Conservation (phyloP, 139 green algal species). For the Pseudopediastrum boryanum region DNA sequence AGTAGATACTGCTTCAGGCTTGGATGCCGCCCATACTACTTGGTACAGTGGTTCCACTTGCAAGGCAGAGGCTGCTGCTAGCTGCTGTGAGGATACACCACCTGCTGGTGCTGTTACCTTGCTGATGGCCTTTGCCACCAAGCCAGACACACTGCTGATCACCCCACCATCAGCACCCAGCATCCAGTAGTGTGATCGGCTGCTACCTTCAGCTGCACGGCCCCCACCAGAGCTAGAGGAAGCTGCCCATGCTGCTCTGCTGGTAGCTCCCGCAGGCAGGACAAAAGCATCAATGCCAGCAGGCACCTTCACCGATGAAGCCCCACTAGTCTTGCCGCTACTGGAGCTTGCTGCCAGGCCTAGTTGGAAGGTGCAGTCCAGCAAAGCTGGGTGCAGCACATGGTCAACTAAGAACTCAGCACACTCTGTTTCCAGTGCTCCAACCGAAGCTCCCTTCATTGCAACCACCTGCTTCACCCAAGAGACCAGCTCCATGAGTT, state of each 20-base stretch:
- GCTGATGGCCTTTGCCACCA: slow-evolving; percentile 10
- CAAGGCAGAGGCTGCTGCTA: not conserved
- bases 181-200: not conserved
- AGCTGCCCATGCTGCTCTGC: not conserved
- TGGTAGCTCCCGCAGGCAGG: not conserved
- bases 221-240: not conserved
- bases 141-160: not conserved
- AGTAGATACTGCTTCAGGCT: too few relatives aligned
- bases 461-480: slow-evolving; percentile 4
- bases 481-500: not conserved
- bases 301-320: slow-evolving; percentile 18
- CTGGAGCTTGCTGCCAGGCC: slow-evolving; percentile 39
- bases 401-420: not conserved
- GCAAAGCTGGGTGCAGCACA: slow-evolving; percentile 51
- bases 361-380: slow-evolving; percentile 73
- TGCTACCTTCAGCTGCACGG: not conserved
- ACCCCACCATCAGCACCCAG: not conserved
- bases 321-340: not conserved
- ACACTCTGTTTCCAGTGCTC: not conserved
- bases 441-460: not conserved
- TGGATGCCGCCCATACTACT: too few relatives aligned
- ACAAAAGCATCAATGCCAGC: not conserved
- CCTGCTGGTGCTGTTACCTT: slow-evolving; percentile 1
- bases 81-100: not conserved
- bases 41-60: not conserved